Evolutionary conservation across 2,329 filamentous ascomycete species (phyloP), one percentile per base, ranked within the genome.

Genomic region (Ilyonectria robusta): DNA sequence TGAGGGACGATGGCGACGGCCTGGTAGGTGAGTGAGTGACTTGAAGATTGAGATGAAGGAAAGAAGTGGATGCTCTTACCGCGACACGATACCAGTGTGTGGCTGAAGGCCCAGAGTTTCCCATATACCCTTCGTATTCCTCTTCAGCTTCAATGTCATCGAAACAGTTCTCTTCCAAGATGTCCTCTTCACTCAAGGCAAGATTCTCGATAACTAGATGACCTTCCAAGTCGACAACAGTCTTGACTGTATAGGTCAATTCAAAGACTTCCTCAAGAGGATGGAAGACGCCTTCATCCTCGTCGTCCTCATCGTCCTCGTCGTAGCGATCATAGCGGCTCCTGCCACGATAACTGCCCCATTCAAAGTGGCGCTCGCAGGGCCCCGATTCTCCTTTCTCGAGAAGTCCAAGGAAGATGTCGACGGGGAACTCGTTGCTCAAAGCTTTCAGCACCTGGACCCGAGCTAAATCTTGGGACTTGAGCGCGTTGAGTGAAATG

Each of bases 321-420:
- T 70, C 51, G 11, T 50, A 50, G 23, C 46, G 15, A 44, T n/a
- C 40, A 9, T 44, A 19, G 17, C 40, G 40, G 7, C 7, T 9
- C 6, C 47, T n/a, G 15, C 47, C 13, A 6, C 26, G 26, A 3
- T 10, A 6, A 50, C 23, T 8, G 7, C 26, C 17, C 70, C 23
- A 23, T 21, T 66, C 55, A 15, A 64, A 44, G 17, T 67, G 55
- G 10, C 56, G 11, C 11, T 70, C 66, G 7, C 65, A 51, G n/a
- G 2, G 6, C 2, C 78, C 77, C 3, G 17, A 51, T 47, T 79
- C 74, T 59, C 64, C 56, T 62, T 74, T 78, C 58, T 82, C 76
- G 6, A 82, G 58, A 0, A 77, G 68, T 3, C 74, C 76, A 15
- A 82, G 71, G 23, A 82, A 80, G 2, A 82, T 46, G 5, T 79